A percentile compares a stretch with the other conserved stretches of the same genome.
These are phyloP conservation scores for Berkeleyomyces basicola DNA, from an alignment of 2,329 filamentous ascomycete species.

Conservation along the genomic window DNA sequence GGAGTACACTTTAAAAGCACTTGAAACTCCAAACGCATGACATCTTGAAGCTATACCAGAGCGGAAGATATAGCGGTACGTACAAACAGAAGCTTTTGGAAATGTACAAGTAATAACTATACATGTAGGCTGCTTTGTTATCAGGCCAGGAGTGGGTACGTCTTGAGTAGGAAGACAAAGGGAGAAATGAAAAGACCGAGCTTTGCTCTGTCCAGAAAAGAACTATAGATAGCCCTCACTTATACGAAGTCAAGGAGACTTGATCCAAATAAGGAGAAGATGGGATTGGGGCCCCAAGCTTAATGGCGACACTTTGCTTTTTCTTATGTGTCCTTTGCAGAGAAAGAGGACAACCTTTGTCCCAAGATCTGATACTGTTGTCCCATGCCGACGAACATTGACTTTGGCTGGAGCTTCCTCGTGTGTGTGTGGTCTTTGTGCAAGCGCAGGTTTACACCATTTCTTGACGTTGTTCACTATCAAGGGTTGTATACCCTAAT, in stretches of 20 bases:
- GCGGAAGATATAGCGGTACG: background rate
- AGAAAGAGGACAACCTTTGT: background rate
- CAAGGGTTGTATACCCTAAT: background rate
- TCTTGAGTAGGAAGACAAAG: background rate
- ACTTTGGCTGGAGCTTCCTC: background rate
- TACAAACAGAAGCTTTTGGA: background rate
- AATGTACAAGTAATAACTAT: background rate
- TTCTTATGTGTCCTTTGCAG: background rate
- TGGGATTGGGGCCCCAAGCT: background rate
- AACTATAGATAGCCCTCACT: background rate
- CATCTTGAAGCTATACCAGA: background rate
- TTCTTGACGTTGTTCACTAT: background rate
- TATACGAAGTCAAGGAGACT: background rate
- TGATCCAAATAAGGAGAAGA: background rate
- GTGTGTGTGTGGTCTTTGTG: background rate
- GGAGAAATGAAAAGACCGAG: constrained; percentile 2
- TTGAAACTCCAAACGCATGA: constrained; percentile 1
- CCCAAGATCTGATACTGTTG: background rate
- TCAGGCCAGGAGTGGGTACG: background rate
- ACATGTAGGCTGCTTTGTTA: background rate
- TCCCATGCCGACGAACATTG: background rate
- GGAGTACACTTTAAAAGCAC: background rate
- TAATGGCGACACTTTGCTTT: background rate
- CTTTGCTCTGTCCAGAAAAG: background rate
- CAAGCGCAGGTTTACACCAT: too few species aligned